These are phyloP conservation scores for Monosporascus sp. DNA, from an alignment of 2,329 filamentous ascomycete species.

Conservation along the genomic window DNA sequence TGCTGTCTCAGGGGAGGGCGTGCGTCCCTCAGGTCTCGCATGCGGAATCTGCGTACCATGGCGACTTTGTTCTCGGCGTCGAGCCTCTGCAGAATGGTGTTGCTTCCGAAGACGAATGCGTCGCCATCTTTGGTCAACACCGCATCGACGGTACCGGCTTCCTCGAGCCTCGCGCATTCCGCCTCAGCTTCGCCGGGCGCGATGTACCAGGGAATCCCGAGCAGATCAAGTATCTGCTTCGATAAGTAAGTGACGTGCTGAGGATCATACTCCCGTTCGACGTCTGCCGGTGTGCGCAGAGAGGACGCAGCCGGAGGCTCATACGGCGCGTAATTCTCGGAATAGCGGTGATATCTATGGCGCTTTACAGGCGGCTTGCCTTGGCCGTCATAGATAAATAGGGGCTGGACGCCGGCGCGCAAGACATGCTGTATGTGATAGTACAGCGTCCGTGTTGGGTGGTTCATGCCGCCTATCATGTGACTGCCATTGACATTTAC, in stretches of 20 bases:
- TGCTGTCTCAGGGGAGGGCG: slow-evolving; percentile 8
- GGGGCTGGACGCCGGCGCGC: slow-evolving; percentile 2
- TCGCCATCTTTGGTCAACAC: slow-evolving; percentile 44
- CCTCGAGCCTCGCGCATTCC: slow-evolving; percentile 40
- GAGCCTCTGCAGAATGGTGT: slow-evolving; percentile 29
- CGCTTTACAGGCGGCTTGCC: slow-evolving; percentile 1
- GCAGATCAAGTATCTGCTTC: slow-evolving; percentile 28
- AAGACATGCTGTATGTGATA: slow-evolving; percentile 4
- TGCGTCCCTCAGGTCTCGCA: slow-evolving; percentile 3
- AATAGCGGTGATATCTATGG: background rate
- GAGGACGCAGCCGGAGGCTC: slow-evolving; percentile 6
- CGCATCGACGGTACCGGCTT: slow-evolving; percentile 38
- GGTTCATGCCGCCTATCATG: slow-evolving; percentile 6
- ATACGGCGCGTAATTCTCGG: background rate
- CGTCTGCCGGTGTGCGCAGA: slow-evolving; percentile 24
- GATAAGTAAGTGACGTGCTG: slow-evolving; percentile 18
- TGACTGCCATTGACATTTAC: background rate
- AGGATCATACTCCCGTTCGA: slow-evolving; percentile 22
- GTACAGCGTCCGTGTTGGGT: slow-evolving; percentile 5
- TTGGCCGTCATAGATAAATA: slow-evolving; percentile 4
- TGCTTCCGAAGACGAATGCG: slow-evolving; percentile 41
- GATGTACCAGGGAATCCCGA: slow-evolving; percentile 36
- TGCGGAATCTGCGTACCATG: slow-evolving; percentile 4
- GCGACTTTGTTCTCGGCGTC: slow-evolving; percentile 9
- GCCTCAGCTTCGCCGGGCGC: slow-evolving; percentile 43